Evolutionary conservation across 1,284 basidiomycete genomes (phyloP).

Genomic region (Porogramme epimiltina): DNA sequence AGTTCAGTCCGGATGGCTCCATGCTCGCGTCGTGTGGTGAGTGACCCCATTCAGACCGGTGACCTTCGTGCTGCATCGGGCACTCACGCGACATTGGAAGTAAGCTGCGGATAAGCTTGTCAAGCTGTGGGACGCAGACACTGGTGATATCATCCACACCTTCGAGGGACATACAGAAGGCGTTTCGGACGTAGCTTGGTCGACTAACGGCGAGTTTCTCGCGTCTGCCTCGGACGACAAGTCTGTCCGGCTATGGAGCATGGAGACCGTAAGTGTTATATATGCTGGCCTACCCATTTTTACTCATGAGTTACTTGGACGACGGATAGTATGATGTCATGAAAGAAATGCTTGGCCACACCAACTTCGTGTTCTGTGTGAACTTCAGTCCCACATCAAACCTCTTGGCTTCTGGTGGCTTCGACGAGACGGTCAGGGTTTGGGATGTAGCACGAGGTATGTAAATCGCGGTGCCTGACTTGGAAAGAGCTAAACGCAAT

Average conservation of each 20-base stretch:
- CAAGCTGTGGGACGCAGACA: slow-evolving; percentile 76
- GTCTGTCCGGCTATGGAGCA: slow-evolving; percentile 80
- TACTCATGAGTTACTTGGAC: background rate
- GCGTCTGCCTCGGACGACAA: slow-evolving; percentile 93
- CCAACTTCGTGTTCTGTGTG: slow-evolving; percentile 92
- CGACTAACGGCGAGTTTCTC: slow-evolving; percentile 76
- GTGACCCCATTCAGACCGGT: slow-evolving; percentile 26
- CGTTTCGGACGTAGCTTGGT: slow-evolving; percentile 89
- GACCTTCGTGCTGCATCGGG: background rate
- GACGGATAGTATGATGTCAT: slow-evolving; percentile 51
- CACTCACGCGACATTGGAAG: slow-evolving; percentile 34
- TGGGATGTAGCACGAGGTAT: slow-evolving; percentile 95
- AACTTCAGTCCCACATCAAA: slow-evolving; percentile 90
- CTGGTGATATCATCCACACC: slow-evolving; percentile 72
- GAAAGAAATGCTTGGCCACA: slow-evolving; percentile 80
- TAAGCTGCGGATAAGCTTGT: slow-evolving; percentile 79
- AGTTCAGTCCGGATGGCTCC: slow-evolving; percentile 78
- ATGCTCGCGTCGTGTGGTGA: slow-evolving; percentile 76
- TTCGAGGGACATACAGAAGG: slow-evolving; percentile 77
- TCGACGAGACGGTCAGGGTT: slow-evolving; percentile 92
- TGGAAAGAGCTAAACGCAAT: background rate
- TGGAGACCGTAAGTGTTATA: slow-evolving; percentile 42
- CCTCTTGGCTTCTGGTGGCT: slow-evolving; percentile 88
- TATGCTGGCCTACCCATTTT: background rate
- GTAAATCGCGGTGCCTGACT: slow-evolving; percentile 7